Percentiles rank a stretch among this genome's conserved stretches.
phyloP scores from a whole-genome alignment of 495 filamentous ascomycete species.

The Coniosporium apollinis region DNA sequence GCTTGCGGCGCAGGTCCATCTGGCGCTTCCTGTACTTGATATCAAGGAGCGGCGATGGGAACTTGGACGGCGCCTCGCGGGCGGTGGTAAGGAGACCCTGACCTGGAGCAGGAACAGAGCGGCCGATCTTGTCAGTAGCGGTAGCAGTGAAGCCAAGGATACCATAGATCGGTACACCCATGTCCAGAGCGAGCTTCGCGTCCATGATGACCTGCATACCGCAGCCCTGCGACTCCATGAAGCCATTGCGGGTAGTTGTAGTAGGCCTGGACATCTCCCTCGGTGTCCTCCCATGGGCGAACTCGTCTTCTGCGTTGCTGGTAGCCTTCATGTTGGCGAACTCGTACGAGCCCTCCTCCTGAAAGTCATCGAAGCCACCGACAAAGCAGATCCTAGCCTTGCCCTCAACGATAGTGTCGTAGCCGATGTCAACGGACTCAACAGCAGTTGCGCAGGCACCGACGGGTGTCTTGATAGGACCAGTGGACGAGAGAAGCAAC shows the following conservation, averaged over 20 bases:
- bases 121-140: conserved; percentile 98
- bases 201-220: conserved; percentile 99
- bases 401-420: conserved; percentile 93
- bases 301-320: conserved; percentile 89
- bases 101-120: conserved; percentile 88
- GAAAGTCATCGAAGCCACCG: conserved; percentile 98
- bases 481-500: conserved; percentile 88
- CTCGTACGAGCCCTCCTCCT: conserved; percentile 97
- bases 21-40: conserved; percentile 94
- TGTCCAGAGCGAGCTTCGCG: conserved; percentile 85
- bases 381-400: conserved; percentile 96
- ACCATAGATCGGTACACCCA: conserved; percentile 97
- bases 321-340: conserved; percentile 99
- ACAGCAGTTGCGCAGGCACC: conserved; percentile 95
- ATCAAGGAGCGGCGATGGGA: conserved; percentile 86
- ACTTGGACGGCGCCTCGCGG: conserved; percentile 75
- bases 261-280: conserved; percentile 96
- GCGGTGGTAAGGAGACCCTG: conserved; percentile 97
- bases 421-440: conserved; percentile 93
- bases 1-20: conserved; percentile 75
- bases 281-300: conserved; percentile 86
- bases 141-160: conserved; percentile 87
- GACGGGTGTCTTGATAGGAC: conserved; percentile 96
- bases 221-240: conserved; percentile 99
- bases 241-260: conserved; percentile 89